Evolutionary conservation across 371 early-diverging fungal species (phyloP).

Genomic region (Zopfochytrium polystomum): DNA sequence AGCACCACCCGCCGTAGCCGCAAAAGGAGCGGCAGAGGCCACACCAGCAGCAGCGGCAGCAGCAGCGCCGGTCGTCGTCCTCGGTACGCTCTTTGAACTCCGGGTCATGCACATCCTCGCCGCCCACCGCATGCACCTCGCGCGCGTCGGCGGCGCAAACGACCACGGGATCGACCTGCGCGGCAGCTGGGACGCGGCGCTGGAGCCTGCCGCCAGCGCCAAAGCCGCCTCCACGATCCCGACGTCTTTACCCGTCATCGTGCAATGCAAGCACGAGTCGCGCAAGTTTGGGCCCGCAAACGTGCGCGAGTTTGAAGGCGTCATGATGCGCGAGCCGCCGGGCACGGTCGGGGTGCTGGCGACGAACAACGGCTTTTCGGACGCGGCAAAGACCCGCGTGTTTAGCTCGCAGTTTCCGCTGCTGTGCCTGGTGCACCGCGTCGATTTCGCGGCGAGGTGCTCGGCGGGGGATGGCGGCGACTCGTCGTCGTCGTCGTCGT

Average conservation of each 20-base stretch:
- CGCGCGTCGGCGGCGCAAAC: constrained; percentile 1
- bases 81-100: constrained; percentile 9
- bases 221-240: neutral
- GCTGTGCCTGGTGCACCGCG: neutral
- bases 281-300: constrained; percentile 6
- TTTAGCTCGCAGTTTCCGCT: neutral
- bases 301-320: constrained; percentile 16
- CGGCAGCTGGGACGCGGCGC: neutral
- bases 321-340: constrained; percentile 1
- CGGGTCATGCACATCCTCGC: neutral
- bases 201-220: neutral
- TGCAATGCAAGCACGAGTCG: constrained; percentile 8
- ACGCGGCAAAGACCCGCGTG: neutral
- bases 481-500: too few species aligned
- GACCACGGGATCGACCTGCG: constrained; percentile 13
- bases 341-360: neutral
- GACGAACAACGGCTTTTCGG: constrained; percentile 1
- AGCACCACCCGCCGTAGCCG: too few species aligned
- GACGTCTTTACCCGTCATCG: constrained; percentile 3
- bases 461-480: too few species aligned
- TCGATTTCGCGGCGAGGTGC: too few species aligned
- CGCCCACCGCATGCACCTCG: neutral
- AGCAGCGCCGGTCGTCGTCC: neutral
- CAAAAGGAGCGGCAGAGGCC: too few species aligned
- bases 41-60: too few species aligned